A percentile compares a stretch with the other conserved stretches of the same genome.
Conservation (phyloP, 2,329 filamentous ascomycete genomes). For the Pseudogymnoascus sp. region DNA sequence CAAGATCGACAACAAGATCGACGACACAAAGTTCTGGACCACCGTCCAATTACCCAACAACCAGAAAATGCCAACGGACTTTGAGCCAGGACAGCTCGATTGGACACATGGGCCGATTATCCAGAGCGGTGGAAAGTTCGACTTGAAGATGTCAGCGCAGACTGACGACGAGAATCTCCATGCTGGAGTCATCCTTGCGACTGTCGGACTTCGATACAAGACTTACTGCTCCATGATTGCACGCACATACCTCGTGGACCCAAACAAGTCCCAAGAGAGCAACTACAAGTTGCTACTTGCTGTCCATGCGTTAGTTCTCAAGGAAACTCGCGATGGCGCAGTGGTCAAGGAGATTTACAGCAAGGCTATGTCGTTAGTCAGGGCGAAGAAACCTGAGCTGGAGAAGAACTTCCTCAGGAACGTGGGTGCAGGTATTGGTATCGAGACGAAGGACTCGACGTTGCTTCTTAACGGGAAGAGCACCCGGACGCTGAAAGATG, state of each 20-base stretch:
- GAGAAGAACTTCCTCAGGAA: constrained; percentile 94
- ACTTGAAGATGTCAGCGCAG: constrained; percentile 71
- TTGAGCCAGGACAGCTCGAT: constrained; percentile 82
- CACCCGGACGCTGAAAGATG: constrained; percentile 73
- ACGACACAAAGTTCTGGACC: constrained; percentile 90
- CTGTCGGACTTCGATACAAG: constrained; percentile 88
- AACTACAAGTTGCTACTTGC: constrained; percentile 84
- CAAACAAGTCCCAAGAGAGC: constrained; percentile 89
- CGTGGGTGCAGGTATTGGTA: constrained; percentile 84
- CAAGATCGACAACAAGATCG: constrained; percentile 84
- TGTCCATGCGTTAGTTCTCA: constrained; percentile 83
- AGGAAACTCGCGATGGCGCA: constrained; percentile 81
- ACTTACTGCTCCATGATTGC: constrained; percentile 91
- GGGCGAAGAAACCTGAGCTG: constrained; percentile 85
- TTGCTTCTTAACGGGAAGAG: constrained; percentile 85
- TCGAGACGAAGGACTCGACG: constrained; percentile 80
- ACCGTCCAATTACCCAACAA: constrained; percentile 61
- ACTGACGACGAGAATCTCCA: constrained; percentile 78
- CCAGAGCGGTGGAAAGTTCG: constrained; percentile 93
- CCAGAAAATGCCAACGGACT: constrained; percentile 73
- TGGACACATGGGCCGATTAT: constrained; percentile 89
- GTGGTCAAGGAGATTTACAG: constrained; percentile 83
- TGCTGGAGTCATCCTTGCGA: constrained; percentile 86
- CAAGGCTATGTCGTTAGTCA: constrained; percentile 74
- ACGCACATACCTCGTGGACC: constrained; percentile 91